Conservation (phyloP, 2,329 filamentous ascomycete species). For the Sporothrix globosa region DNA sequence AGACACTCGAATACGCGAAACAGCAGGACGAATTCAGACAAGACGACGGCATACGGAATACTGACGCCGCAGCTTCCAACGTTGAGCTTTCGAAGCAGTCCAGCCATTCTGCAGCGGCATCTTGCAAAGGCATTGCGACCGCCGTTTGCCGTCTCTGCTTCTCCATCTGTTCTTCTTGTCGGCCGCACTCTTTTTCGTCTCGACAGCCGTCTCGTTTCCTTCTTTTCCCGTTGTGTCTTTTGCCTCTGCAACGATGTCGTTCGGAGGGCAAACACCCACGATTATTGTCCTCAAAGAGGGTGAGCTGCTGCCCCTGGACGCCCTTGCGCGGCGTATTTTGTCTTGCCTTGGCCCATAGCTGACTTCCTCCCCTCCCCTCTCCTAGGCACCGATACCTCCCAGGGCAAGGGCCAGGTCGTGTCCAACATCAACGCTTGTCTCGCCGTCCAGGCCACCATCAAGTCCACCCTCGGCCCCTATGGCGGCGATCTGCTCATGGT, state of each 20-base stretch:
- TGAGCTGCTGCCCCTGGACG: constrained; percentile 45
- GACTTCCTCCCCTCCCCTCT: not conserved
- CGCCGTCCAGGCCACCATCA: constrained; percentile 93
- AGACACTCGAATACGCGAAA: not conserved
- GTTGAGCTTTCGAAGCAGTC: not conserved
- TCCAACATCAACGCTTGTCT: constrained; percentile 99
- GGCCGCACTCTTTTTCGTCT: not conserved
- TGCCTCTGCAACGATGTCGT: constrained; percentile 69
- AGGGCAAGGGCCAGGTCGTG: constrained; percentile 94
- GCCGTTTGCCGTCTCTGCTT: not conserved
- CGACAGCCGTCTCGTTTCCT: not conserved
- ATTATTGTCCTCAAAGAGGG: constrained; percentile 98
- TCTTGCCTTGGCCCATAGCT: constrained; percentile 35
- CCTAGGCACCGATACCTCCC: constrained; percentile 91
- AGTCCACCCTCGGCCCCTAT: constrained; percentile 93
- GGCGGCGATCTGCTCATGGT: constrained; percentile 95
- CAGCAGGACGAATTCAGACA: not conserved
- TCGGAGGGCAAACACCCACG: constrained; percentile 95
- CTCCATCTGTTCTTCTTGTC: not conserved
- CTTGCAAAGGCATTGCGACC: constrained; percentile 1
- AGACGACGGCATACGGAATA: not conserved
- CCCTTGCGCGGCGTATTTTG: constrained; percentile 45
- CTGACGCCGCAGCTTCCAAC: not conserved
- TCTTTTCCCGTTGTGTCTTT: not conserved
- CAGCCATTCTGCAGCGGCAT: not conserved